These are phyloP conservation scores for Macadamia integrifolia DNA, from an alignment of 164 flowering plant species.

Conservation along the genomic window DNA sequence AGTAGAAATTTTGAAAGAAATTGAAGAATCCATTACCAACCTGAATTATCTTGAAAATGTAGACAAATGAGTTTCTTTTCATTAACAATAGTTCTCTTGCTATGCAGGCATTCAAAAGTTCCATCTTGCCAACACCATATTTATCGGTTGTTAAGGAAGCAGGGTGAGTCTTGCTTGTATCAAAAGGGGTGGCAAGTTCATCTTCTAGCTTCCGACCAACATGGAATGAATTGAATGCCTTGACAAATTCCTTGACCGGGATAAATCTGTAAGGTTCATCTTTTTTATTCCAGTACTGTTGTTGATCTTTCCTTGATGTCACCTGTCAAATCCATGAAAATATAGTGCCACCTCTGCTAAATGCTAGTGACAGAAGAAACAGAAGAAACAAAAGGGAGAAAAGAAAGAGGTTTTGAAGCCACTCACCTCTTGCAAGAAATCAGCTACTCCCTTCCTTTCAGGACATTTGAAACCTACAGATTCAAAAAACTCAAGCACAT, in stretches of 20 bases:
- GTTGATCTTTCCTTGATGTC: too few relatives aligned
- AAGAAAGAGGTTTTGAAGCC: not conserved
- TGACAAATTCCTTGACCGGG: conserved; percentile 25
- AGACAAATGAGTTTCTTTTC: conserved; percentile 26
- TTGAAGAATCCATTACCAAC: conserved; percentile 16
- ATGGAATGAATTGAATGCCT: conserved; percentile 10
- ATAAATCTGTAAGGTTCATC: conserved; percentile 23
- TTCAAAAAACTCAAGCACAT: not conserved
- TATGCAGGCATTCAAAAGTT: conserved; percentile 40
- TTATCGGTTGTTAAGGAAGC: conserved; percentile 40
- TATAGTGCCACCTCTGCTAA: not conserved
- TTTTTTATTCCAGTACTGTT: conserved; percentile 21
- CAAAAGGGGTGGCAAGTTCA: conserved; percentile 28
- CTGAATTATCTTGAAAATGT: conserved; percentile 38
- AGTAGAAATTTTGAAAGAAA: too few relatives aligned
- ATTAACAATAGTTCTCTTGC: conserved; percentile 45
- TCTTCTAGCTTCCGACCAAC: conserved; percentile 16
- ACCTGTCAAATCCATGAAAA: not conserved
- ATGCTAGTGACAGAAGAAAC: not conserved
- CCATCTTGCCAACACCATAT: conserved; percentile 39
- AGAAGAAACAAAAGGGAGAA: not conserved
- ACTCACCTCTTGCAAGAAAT: conserved; percentile 18
- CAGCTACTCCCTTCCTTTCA: too few relatives aligned
- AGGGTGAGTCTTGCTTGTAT: conserved; percentile 44
- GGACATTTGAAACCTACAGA: too few relatives aligned